Conservation (phyloP, 1,284 basidiomycete genomes). For the Erythrobasidium hasegawianum region DNA sequence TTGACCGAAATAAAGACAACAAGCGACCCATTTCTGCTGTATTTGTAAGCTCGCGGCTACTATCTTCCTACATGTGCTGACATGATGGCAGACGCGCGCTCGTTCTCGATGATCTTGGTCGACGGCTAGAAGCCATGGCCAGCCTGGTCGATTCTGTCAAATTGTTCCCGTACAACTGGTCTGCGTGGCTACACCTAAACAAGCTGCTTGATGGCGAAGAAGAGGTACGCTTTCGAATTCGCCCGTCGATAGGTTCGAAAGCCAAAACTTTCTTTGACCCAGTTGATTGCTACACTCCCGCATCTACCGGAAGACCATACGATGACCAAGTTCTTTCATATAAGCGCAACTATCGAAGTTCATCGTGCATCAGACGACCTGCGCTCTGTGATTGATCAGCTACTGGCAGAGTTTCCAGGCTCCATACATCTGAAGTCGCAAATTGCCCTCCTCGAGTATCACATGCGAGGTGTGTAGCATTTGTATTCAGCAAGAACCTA, state of each 20-base stretch:
- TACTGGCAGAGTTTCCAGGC: constrained; percentile 75
- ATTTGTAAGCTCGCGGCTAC: constrained; percentile 60
- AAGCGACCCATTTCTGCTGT: constrained; percentile 75
- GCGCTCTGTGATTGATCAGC: constrained; percentile 65
- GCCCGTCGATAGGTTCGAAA: too few species aligned
- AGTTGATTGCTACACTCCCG: constrained; percentile 55
- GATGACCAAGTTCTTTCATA: constrained; percentile 75
- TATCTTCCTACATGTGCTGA: not conserved
- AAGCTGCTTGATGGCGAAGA: constrained; percentile 81
- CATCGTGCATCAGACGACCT: constrained; percentile 80
- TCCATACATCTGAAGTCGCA: constrained; percentile 83
- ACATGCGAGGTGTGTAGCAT: constrained; percentile 66
- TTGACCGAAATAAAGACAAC: constrained; percentile 41
- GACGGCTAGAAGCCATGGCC: constrained; percentile 81
- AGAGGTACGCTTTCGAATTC: constrained; percentile 64
- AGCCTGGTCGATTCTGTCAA: constrained; percentile 71
- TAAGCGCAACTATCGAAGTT: constrained; percentile 84
- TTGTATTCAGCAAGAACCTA: not conserved
- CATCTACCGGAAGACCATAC: constrained; percentile 63
- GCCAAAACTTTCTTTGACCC: too few species aligned
- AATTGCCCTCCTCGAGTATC: constrained; percentile 80
- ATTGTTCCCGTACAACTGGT: constrained; percentile 92
- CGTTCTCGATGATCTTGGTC: constrained; percentile 69
- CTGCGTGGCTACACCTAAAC: constrained; percentile 77
- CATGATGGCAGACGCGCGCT: constrained; percentile 62